Evolutionary conservation across 495 filamentous ascomycete genomes (phyloP).

Genomic region (Penicillium turbatum): DNA sequence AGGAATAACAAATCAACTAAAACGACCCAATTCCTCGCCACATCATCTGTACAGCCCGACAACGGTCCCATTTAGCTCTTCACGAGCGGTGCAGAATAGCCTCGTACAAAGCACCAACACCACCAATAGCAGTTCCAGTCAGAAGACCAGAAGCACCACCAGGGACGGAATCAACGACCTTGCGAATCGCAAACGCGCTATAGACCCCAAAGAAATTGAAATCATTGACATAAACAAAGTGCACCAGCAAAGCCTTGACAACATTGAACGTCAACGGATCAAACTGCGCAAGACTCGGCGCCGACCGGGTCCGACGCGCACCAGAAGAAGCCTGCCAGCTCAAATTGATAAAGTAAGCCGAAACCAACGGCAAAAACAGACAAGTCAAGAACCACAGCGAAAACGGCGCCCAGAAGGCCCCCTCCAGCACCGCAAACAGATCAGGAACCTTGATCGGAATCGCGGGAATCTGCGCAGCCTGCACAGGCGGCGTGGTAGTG

Average conservation of each 20-base stretch:
- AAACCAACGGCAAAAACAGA: conserved; percentile 60
- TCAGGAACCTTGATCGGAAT: conserved; percentile 71
- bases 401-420: conserved; percentile 77
- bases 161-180: conserved; percentile 62
- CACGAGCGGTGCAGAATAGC: conserved; percentile 70
- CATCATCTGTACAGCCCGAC: conserved; percentile 19
- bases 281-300: conserved; percentile 49
- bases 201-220: conserved; percentile 62
- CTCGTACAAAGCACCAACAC: conserved; percentile 72
- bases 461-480: conserved; percentile 29
- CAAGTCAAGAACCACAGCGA: conserved; percentile 73
- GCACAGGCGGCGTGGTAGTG: conserved; percentile 62
- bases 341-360: conserved; percentile 86
- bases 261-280: conserved; percentile 90
- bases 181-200: conserved; percentile 50
- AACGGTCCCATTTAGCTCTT: conserved; percentile 8
- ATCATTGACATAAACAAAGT: conserved; percentile 70
- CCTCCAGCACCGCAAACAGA: conserved; percentile 71
- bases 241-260: conserved; percentile 73
- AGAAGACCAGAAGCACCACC: conserved; percentile 62
- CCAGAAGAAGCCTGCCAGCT: conserved; percentile 43
- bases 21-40: not conserved
- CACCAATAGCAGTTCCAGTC: conserved; percentile 65
- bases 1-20: not conserved
- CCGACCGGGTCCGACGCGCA: conserved; percentile 20